Evolutionary conservation across 2,329 filamentous ascomycete species (phyloP).

Genomic region (Monascus ruber): DNA sequence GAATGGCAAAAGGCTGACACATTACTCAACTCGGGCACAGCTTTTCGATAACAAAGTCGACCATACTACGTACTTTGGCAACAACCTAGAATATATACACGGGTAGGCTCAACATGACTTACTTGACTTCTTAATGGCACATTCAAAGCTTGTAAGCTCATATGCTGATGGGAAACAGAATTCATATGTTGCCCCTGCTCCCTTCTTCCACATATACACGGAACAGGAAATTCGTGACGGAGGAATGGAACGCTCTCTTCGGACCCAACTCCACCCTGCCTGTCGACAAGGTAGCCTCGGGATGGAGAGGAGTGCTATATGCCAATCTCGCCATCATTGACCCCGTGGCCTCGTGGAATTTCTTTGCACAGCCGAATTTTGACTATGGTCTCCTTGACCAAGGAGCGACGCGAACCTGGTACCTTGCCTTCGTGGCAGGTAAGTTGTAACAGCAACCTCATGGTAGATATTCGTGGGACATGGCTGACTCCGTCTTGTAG

Average conservation of each 20-base stretch:
- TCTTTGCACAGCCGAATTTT: constrained; percentile 59
- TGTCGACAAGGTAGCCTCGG: constrained; percentile 47
- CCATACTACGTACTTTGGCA: constrained; percentile 81
- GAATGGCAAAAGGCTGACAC: neutral
- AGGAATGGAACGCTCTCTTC: constrained; percentile 80
- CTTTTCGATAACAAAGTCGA: constrained; percentile 94
- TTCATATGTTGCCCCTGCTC: constrained; percentile 71
- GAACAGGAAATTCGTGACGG: constrained; percentile 55
- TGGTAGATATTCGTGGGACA: neutral
- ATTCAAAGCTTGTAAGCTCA: constrained; percentile 4
- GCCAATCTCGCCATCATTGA: constrained; percentile 72
- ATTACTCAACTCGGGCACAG: constrained; percentile 10
- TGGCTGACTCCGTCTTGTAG: constrained; percentile 1
- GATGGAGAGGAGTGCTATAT: constrained; percentile 78
- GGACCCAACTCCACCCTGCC: constrained; percentile 51
- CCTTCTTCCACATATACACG: constrained; percentile 59
- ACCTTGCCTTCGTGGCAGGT: constrained; percentile 67
- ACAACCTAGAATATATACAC: constrained; percentile 58
- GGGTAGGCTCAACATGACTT: constrained; percentile 28
- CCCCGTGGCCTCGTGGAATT: constrained; percentile 56
- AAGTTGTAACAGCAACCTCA: constrained; percentile 8
- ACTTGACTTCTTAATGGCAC: neutral
- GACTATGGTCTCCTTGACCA: constrained; percentile 57
- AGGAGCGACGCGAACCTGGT: constrained; percentile 76
- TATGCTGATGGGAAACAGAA: constrained; percentile 41